These are phyloP conservation scores for Spergularia azorica DNA, from an alignment of 179 eudicot species.

Conservation along the genomic window DNA sequence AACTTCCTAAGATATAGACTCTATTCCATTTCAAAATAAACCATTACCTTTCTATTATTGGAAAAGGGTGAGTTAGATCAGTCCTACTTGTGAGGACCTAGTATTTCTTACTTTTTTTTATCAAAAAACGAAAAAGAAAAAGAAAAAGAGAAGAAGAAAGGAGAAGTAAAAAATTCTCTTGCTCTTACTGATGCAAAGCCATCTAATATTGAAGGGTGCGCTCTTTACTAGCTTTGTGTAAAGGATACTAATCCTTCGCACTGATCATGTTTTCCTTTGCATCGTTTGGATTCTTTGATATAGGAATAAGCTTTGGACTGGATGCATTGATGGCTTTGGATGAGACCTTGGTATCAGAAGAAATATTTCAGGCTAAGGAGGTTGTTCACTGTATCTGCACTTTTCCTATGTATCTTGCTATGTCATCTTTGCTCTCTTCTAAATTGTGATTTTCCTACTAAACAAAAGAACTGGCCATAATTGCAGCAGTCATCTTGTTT, in stretches of 20 bases:
- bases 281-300: constrained; percentile 18
- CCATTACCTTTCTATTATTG: not conserved
- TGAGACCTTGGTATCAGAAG: constrained; percentile 82
- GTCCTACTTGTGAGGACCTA: no score
- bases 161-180: not conserved
- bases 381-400: constrained; percentile 35
- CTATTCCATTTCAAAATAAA: not conserved
- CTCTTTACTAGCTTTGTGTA: not conserved
- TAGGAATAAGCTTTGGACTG: constrained; percentile 92
- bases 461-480: not conserved
- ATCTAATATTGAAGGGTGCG: not conserved
- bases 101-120: no score
- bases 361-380: constrained; percentile 85
- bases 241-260: not conserved
- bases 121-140: no score
- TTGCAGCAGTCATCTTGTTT: no score
- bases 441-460: not conserved
- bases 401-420: constrained; percentile 11
- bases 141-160: not conserved
- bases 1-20: not conserved
- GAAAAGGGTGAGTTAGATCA: no score
- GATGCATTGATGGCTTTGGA: constrained; percentile 74
- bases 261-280: constrained; percentile 13
- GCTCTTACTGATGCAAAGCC: not conserved
- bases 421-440: constrained; percentile 4